Evolutionary conservation across 1,284 basidiomycete genomes (phyloP).

Genomic region (Xanthoconium separans): DNA sequence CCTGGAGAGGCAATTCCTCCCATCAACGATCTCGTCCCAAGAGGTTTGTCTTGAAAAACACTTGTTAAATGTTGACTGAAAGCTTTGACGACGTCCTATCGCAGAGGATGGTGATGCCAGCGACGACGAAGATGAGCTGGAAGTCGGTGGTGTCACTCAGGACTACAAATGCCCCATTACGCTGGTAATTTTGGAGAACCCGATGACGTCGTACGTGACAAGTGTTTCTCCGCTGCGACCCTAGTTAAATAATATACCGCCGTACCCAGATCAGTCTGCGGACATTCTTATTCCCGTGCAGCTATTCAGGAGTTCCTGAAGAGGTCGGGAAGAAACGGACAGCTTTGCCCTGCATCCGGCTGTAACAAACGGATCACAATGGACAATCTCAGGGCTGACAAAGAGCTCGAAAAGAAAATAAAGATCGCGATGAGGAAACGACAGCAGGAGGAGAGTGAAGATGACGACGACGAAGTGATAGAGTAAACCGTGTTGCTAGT

Average conservation of each 20-base stretch:
- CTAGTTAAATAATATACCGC: conserved; percentile 5
- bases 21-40: conserved; percentile 67
- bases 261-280: conserved; percentile 54
- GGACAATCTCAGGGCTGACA: conserved; percentile 51
- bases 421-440: conserved; percentile 51
- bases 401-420: conserved; percentile 59
- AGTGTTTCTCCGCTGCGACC: not conserved
- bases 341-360: conserved; percentile 67
- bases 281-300: conserved; percentile 68
- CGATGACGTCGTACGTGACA: conserved; percentile 67
- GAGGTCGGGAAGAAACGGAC: conserved; percentile 30
- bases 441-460: conserved; percentile 53
- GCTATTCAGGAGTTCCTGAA: conserved; percentile 59
- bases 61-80: not conserved
- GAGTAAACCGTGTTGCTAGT: conserved; percentile 42
- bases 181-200: conserved; percentile 60
- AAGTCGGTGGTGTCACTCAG: conserved; percentile 80
- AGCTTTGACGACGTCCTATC: conserved; percentile 2
- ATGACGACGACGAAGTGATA: conserved; percentile 58
- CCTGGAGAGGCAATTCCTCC: conserved; percentile 72
- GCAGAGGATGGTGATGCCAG: conserved; percentile 73
- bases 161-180: conserved; percentile 81
- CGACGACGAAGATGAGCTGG: conserved; percentile 77
- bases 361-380: conserved; percentile 59
- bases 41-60: conserved; percentile 44